Base-by-base conservation (phyloP, 805 yeast genomes). In the Teunomyces atbi region DNA sequence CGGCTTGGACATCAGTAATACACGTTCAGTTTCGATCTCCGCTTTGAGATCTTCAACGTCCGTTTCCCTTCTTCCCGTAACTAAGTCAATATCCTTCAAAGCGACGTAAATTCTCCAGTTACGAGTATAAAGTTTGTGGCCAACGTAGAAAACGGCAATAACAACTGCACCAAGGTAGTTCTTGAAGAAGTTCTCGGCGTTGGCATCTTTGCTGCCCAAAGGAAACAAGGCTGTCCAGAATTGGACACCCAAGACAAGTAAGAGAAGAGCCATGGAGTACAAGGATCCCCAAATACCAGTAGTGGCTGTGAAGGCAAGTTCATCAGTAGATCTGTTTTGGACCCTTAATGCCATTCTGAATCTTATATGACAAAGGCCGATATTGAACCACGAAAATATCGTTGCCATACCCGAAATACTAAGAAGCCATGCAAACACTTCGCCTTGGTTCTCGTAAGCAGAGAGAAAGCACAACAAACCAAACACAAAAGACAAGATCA, bases 341-440 rank as follows among this genome's bases (percentile, higher is more conserved):
- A 47, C 47, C 28, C 50, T 56, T 55, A 66, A 49, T 1, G 66
- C 72, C 51, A 56, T 44, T 53, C 73, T 60, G 45, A 65, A 67
- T 45, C 71, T 50, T 28, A 65, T 49, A 44, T 61, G 70, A n/a
- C 66, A 59, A n/a, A 59, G 58, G 15, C 61, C 55, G 41, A 67
- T 60, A 45, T 65, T 61, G 46, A 65, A 64, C 71, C 71, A 68
- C 21, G 66, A 60, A 51, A 68, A 66, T 15, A 67, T 49, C 16
- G 71, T 65, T 0, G 71, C 66, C 34, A 68, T 52, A n/a, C 71
- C 72, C 8, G 65, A 58, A 26, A 67, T 51, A 15, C 68, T 62
- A 49, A 68, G 59, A 29, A 68, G 53, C 73, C 73, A 68, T 2
- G 57, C 54, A 26, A 52, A 52, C 4, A 52, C 52, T 18, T 48